A percentile compares a stretch with the other conserved stretches of the same genome.
Conservation (phyloP, 257 asterid genomes). For the Leptodermis oblonga region DNA sequence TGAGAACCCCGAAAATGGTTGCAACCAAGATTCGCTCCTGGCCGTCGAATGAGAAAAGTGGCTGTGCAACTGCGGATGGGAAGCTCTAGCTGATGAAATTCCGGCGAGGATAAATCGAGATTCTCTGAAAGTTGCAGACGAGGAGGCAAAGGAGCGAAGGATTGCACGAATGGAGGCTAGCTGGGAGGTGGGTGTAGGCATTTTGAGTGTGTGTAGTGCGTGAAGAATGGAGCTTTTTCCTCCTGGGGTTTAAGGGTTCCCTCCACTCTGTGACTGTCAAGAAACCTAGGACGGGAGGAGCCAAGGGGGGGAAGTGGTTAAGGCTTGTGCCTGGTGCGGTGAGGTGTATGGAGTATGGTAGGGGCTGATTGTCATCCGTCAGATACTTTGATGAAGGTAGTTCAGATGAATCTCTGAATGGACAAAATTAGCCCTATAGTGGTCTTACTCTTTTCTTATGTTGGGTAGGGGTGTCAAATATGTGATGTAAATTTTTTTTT, state of each 20-base stretch:
- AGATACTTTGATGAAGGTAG: background rate
- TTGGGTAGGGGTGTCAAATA: no score
- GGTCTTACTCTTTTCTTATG: no score
- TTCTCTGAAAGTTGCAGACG: constrained; percentile 15
- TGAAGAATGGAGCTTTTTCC: background rate
- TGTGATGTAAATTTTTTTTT: no score
- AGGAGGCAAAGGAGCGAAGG: constrained; percentile 32
- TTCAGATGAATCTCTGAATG: background rate
- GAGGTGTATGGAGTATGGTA: constrained; percentile 3
- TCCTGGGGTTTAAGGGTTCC: constrained; percentile 1
- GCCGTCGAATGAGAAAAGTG: constrained; percentile 7
- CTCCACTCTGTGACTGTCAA: background rate
- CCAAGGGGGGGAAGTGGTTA: background rate
- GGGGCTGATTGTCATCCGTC: background rate
- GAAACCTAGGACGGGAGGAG: constrained; percentile 6
- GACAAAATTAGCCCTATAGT: background rate
- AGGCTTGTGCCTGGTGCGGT: background rate
- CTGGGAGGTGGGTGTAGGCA: constrained; percentile 49
- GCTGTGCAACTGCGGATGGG: constrained; percentile 20
- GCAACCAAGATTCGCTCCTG: constrained; percentile 1
- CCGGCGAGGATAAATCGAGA: constrained; percentile 19
- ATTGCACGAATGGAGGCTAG: constrained; percentile 39
- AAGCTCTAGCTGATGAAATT: constrained; percentile 5
- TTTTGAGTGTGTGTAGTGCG: constrained; percentile 27
- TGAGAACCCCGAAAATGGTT: constrained; percentile 11